These are phyloP conservation scores for Steccherinum ochraceum DNA, from an alignment of 768 basidiomycete species.

Conservation along the genomic window DNA sequence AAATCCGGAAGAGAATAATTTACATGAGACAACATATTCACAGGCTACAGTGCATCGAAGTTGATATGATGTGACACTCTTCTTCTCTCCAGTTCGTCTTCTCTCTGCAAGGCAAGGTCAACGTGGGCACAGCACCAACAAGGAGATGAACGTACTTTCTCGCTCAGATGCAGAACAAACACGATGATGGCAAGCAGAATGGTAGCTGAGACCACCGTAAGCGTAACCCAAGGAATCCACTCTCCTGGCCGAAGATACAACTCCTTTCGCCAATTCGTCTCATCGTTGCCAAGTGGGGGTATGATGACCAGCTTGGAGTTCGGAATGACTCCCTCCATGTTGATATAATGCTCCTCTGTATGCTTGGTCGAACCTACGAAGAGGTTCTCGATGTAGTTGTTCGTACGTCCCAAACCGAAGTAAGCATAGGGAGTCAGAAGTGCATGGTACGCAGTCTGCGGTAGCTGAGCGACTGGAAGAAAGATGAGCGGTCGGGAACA, in stretches of 20 bases:
- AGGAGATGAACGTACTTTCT: conserved; percentile 59
- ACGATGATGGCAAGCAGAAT: conserved; percentile 74
- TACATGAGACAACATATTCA: not conserved
- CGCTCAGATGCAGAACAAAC: conserved; percentile 81
- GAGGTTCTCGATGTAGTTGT: conserved; percentile 99
- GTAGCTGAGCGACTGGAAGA: conserved; percentile 77
- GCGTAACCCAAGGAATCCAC: conserved; percentile 98
- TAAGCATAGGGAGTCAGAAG: conserved; percentile 90
- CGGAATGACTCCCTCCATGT: conserved; percentile 95
- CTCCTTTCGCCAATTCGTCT: conserved; percentile 75
- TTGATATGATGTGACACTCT: conserved; percentile 94
- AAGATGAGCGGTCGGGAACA: conserved; percentile 6
- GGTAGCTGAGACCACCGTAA: conserved; percentile 74
- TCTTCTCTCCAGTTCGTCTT: conserved; percentile 88
- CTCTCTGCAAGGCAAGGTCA: conserved; percentile 47
- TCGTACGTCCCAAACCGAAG: conserved; percentile 94
- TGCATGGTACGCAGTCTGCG: conserved; percentile 89
- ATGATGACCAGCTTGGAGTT: conserved; percentile 96
- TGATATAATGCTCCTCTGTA: conserved; percentile 66
- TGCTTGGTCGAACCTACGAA: conserved; percentile 91
- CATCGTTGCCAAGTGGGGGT: conserved; percentile 49
- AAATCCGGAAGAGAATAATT: not conserved
- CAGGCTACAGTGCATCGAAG: conserved; percentile 76
- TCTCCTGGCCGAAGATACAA: conserved; percentile 90
- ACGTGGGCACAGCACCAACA: conserved; percentile 1